Percentiles rank a stretch among this genome's conserved stretches.
phyloP scores from a whole-genome alignment of 768 basidiomycete species.

The Suillus sp. region DNA sequence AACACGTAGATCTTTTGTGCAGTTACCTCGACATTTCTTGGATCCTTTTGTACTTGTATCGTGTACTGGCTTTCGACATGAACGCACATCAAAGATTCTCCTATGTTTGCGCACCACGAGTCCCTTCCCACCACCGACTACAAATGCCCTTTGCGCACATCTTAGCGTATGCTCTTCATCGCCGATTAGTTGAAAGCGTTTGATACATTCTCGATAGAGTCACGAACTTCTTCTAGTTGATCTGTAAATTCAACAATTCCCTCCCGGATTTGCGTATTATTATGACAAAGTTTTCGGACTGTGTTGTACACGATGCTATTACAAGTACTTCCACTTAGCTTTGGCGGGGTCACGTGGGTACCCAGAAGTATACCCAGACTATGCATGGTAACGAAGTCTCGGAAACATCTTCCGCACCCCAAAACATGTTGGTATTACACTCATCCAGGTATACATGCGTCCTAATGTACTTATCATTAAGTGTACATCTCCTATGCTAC shows the following conservation, averaged over 20 bases:
- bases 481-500: not conserved
- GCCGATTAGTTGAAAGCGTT: too few relatives aligned
- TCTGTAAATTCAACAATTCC: too few relatives aligned
- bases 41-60: not conserved
- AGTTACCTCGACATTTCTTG: not conserved
- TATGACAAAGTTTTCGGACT: too few relatives aligned
- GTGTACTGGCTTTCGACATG: not conserved
- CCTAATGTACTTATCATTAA: slow-evolving; percentile 7
- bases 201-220: too few relatives aligned
- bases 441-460: slow-evolving; percentile 5
- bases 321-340: too few relatives aligned
- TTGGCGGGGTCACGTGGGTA: too few relatives aligned
- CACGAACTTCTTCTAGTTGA: too few relatives aligned
- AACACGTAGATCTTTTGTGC: not conserved
- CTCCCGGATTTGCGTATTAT: too few relatives aligned
- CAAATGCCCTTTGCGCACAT: not conserved
- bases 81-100: not conserved
- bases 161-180: too few relatives aligned
- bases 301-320: too few relatives aligned
- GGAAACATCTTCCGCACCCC: not conserved
- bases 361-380: too few relatives aligned
- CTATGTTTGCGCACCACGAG: not conserved
- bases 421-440: not conserved
- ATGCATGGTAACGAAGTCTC: too few relatives aligned
- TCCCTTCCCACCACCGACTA: not conserved